Conservation (phyloP, 192 early-diverging fungal genomes). For the Chytriomyces hyalinus region DNA sequence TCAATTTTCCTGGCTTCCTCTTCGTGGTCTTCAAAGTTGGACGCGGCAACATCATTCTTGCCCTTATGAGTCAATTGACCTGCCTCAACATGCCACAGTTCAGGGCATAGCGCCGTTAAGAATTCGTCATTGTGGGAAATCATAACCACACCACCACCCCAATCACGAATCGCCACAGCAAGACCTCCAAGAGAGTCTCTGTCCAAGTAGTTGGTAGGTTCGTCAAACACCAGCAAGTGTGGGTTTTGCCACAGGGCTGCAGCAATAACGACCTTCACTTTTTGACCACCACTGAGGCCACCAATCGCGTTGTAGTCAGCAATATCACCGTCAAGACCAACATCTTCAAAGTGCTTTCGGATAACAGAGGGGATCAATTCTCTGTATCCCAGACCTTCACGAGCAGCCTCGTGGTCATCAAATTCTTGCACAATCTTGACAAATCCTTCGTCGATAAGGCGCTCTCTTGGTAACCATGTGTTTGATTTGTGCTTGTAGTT, state of each 20-base stretch:
- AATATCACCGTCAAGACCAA: slow-evolving; percentile 79
- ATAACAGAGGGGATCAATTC: slow-evolving; percentile 69
- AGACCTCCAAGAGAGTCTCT: slow-evolving; percentile 74
- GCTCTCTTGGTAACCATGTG: slow-evolving; percentile 73
- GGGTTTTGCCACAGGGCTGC: slow-evolving; percentile 88
- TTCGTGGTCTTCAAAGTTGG: slow-evolving; percentile 50
- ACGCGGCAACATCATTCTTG: slow-evolving; percentile 41
- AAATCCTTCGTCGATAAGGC: slow-evolving; percentile 72
- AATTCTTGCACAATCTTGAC: slow-evolving; percentile 78
- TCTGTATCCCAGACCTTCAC: slow-evolving; percentile 72
- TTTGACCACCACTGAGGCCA: slow-evolving; percentile 79
- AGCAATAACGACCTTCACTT: slow-evolving; percentile 85
- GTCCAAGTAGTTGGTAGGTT: slow-evolving; percentile 76
- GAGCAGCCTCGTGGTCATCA: slow-evolving; percentile 75
- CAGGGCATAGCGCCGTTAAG: slow-evolving; percentile 70
- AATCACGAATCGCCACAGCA: slow-evolving; percentile 74
- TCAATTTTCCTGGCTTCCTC: slow-evolving; percentile 55
- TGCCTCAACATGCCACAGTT: slow-evolving; percentile 74
- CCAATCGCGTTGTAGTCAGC: slow-evolving; percentile 71
- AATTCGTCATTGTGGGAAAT: slow-evolving; percentile 85
- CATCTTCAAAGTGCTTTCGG: slow-evolving; percentile 75
- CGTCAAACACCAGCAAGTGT: slow-evolving; percentile 89
- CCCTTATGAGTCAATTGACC: slow-evolving; percentile 51
- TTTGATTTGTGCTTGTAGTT: slow-evolving; percentile 71
- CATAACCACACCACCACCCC: slow-evolving; percentile 79